phyloP scores from a whole-genome alignment of 352 stramenopile genomes.

The Globisporangium camurandrum region DNA sequence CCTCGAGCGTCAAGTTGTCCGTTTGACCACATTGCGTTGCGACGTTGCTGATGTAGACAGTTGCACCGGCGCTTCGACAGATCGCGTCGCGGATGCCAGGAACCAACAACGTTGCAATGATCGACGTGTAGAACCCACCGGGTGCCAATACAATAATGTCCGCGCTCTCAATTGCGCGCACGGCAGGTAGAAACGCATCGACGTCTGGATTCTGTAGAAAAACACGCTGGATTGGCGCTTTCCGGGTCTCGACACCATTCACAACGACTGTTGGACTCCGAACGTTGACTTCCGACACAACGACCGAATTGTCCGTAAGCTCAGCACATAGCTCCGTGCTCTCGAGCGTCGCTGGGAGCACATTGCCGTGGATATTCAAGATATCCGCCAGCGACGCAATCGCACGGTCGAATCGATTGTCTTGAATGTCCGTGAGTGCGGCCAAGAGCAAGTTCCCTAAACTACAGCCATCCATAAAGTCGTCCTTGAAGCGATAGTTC shows the following conservation, averaged over 20 bases:
- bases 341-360: conserved; percentile 77
- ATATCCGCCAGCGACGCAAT: conserved; percentile 80
- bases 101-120: conserved; percentile 72
- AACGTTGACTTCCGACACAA: conserved; percentile 81
- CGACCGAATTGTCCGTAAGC: conserved; percentile 57
- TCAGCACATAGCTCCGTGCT: conserved; percentile 77
- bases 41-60: conserved; percentile 85
- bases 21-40: conserved; percentile 79
- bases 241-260: conserved; percentile 31
- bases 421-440: conserved; percentile 74
- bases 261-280: conserved; percentile 43
- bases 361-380: conserved; percentile 75
- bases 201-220: conserved; percentile 73
- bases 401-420: conserved; percentile 74
- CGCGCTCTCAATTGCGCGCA: conserved; percentile 78
- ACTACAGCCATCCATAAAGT: conserved; percentile 84
- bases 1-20: conserved; percentile 63
- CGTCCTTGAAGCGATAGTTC: conserved; percentile 85
- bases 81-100: conserved; percentile 81
- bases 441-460: conserved; percentile 75
- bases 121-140: conserved; percentile 83
- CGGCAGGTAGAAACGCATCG: conserved; percentile 56
- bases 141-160: conserved; percentile 81
- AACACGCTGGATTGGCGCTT: conserved; percentile 72
- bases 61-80: conserved; percentile 46